phyloP scores from a whole-genome alignment of 331 rosid genomes.

The Acacia pycnantha region DNA sequence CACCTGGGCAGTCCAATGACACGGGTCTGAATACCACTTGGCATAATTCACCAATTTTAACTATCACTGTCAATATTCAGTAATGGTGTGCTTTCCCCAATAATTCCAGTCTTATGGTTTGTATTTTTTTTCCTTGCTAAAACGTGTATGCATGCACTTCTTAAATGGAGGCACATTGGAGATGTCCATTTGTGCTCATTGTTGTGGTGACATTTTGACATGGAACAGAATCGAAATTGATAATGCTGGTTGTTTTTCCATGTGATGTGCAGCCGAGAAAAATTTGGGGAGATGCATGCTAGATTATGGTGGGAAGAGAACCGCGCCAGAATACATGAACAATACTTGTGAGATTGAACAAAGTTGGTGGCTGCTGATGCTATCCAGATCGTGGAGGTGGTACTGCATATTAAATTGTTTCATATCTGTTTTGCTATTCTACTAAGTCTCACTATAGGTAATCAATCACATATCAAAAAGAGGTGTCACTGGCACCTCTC shows the following conservation, averaged over 20 bases:
- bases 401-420: conserved; percentile 42
- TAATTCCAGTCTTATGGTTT: not conserved
- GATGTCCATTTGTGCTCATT: not conserved
- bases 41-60: no score
- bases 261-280: conserved; percentile 68
- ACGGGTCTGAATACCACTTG: no score
- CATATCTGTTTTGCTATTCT: conserved; percentile 40
- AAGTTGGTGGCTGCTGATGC: conserved; percentile 33
- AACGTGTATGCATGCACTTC: not conserved
- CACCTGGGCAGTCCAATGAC: no score
- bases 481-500: conserved; percentile 47
- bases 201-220: conserved; percentile 14
- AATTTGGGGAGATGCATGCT: conserved; percentile 76
- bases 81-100: not conserved
- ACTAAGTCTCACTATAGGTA: conserved; percentile 51
- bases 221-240: conserved; percentile 15
- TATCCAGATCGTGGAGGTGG: conserved; percentile 46
- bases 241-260: conserved; percentile 7
- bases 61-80: not conserved
- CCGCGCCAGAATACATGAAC: conserved; percentile 77
- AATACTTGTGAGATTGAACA: conserved; percentile 50
- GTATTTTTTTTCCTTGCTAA: not conserved
- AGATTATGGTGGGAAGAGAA: conserved; percentile 90
- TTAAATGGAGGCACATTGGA: not conserved
- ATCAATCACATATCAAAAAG: conserved; percentile 28